A percentile compares a stretch with the other conserved stretches of the same genome.
Evolutionary conservation across 2,329 filamentous ascomycete genomes (phyloP).

Genomic region (Leptographium procerum): DNA sequence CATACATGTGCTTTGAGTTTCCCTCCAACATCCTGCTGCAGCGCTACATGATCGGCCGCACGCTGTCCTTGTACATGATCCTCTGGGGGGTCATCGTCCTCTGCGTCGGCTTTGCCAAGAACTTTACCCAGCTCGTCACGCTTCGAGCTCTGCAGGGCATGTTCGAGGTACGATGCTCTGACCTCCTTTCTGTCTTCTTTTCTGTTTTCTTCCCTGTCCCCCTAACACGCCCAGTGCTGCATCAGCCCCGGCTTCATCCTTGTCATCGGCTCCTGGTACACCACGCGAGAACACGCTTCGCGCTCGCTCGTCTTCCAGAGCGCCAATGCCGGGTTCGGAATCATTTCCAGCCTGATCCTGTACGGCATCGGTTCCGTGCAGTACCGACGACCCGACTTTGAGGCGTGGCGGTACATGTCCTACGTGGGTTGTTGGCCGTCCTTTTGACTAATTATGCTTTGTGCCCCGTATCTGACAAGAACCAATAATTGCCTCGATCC

Average conservation of each 20-base stretch:
- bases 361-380: slow-evolving; percentile 24
- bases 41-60: slow-evolving; percentile 15
- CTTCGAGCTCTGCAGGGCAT: slow-evolving; percentile 25
- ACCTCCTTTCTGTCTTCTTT: not conserved
- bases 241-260: slow-evolving; percentile 4
- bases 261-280: slow-evolving; percentile 2
- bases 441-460: not conserved
- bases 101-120: slow-evolving; percentile 25
- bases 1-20: slow-evolving; percentile 21
- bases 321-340: slow-evolving; percentile 25
- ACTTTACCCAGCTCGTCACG: slow-evolving; percentile 24
- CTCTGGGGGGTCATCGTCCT: slow-evolving; percentile 22
- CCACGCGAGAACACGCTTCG: slow-evolving; percentile 12
- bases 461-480: not conserved
- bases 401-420: slow-evolving; percentile 26
- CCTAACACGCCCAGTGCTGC: not conserved
- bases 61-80: slow-evolving; percentile 18
- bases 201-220: not conserved
- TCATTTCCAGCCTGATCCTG: slow-evolving; percentile 23
- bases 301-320: slow-evolving; percentile 25
- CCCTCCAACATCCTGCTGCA: slow-evolving; percentile 21
- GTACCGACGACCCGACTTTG: slow-evolving; percentile 17
- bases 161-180: not conserved
- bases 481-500: slow-evolving; percentile 9
- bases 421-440: not conserved